A percentile compares a stretch with the other conserved stretches of the same genome.
phyloP scores from a whole-genome alignment of 108 stramenopile species.

The Fistulifera pelliculosa region DNA sequence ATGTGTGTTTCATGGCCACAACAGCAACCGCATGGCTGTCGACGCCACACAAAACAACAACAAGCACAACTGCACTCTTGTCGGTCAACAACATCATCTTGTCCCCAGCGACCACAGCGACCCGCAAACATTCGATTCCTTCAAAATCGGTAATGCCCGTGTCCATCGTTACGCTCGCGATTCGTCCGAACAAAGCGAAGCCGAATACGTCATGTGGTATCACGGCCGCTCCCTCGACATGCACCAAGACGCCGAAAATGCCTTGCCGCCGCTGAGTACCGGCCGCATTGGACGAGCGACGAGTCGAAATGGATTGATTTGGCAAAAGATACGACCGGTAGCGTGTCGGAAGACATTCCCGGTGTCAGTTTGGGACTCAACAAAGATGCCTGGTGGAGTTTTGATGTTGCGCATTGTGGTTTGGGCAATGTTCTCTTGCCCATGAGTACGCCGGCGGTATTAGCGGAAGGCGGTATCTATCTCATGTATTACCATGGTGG shows the following conservation, averaged over 20 bases:
- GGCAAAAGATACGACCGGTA: constrained; percentile 54
- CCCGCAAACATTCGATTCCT: constrained; percentile 50
- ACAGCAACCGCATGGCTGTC: no score
- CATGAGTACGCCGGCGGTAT: constrained; percentile 71
- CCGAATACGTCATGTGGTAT: constrained; percentile 86
- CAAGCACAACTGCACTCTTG: no score
- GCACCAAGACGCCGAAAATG: constrained; percentile 24
- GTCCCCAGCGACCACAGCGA: no score
- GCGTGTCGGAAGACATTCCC: constrained; percentile 37
- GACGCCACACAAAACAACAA: no score
- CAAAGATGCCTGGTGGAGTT: constrained; percentile 88
- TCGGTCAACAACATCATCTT: no score
- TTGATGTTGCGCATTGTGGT: constrained; percentile 86
- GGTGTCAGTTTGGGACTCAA: constrained; percentile 76
- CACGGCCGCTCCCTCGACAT: constrained; percentile 44
- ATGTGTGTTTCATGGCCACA: no score
- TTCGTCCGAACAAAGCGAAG: constrained; percentile 13
- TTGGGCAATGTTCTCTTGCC: constrained; percentile 82
- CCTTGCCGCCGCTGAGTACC: constrained; percentile 61
- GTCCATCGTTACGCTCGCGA: constrained; percentile 64
- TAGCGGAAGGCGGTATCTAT: constrained; percentile 81
- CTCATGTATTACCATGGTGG: constrained; percentile 91
- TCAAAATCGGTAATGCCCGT: constrained; percentile 57
- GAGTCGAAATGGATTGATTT: constrained; percentile 60
- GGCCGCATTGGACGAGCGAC: constrained; percentile 75